These are phyloP conservation scores for Cryptococcus maquisensis DNA, from an alignment of 1,284 basidiomycete species.

Conservation along the genomic window DNA sequence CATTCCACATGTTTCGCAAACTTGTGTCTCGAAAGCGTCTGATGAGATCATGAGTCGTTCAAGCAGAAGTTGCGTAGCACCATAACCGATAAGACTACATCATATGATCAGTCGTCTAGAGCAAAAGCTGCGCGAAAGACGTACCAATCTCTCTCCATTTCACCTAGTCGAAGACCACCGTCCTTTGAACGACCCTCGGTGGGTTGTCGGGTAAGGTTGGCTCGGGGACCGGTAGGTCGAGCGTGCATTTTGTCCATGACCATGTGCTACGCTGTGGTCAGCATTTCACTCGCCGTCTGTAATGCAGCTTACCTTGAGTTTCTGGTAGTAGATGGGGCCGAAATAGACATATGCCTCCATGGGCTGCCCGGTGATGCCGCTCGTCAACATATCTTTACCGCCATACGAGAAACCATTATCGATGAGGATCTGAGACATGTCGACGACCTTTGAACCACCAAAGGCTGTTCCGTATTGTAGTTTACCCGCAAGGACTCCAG, in stretches of 20 bases:
- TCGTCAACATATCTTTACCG: conserved; percentile 97
- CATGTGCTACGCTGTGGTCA: conserved; percentile 62
- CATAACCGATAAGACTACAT: conserved; percentile 77
- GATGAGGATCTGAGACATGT: conserved; percentile 93
- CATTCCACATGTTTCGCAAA: conserved; percentile 89
- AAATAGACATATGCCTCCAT: conserved; percentile 97
- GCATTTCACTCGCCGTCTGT: neutral
- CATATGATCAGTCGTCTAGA: neutral
- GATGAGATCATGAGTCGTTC: conserved; percentile 98
- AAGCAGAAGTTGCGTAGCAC: conserved; percentile 89
- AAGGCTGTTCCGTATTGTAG: conserved; percentile 70
- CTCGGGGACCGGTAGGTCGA: conserved; percentile 90
- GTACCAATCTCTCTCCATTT: conserved; percentile 93
- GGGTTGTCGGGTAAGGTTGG: conserved; percentile 93
- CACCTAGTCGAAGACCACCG: conserved; percentile 92
- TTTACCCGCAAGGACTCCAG: conserved; percentile 47
- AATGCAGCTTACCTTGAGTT: conserved; percentile 44
- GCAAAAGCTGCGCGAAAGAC: conserved; percentile 21
- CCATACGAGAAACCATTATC: conserved; percentile 95
- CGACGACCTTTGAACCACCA: conserved; percentile 97
- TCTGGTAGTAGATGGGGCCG: conserved; percentile 96
- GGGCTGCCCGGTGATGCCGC: conserved; percentile 94
- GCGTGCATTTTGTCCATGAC: conserved; percentile 99
- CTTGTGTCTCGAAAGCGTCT: conserved; percentile 94
- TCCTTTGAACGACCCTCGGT: conserved; percentile 97